Conservation (phyloP, 192 early-diverging fungal species). For the Powellomyces hirtus region DNA sequence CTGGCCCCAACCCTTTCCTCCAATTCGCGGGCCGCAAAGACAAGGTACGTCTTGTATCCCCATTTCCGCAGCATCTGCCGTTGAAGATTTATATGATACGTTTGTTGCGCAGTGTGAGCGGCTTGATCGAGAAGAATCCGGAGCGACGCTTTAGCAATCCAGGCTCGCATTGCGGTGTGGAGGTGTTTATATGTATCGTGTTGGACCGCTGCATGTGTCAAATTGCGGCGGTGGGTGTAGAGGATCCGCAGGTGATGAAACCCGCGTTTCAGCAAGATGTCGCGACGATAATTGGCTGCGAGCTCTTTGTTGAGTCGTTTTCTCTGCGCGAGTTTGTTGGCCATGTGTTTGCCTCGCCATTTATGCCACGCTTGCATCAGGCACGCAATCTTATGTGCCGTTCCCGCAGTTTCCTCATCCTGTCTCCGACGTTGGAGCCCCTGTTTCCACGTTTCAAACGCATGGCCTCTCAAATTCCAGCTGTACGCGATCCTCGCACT, state of each 20-base stretch:
- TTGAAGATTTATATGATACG: background rate
- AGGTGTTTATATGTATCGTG: background rate
- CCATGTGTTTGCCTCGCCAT: background rate
- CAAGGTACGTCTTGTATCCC: background rate
- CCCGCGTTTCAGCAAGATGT: background rate
- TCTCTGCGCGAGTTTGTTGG: conserved; percentile 22
- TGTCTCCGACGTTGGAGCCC: background rate
- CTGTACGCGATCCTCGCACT: background rate
- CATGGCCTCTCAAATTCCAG: background rate
- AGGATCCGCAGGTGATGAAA: background rate
- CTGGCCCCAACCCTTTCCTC: background rate
- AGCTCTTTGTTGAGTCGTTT: conserved; percentile 24
- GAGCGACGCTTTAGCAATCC: background rate
- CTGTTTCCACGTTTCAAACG: background rate
- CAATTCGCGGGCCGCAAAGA: background rate
- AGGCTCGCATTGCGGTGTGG: background rate
- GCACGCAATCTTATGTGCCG: background rate
- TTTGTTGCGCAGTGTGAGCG: background rate
- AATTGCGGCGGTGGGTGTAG: background rate
- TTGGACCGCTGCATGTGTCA: background rate
- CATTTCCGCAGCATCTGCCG: background rate
- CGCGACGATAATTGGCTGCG: background rate
- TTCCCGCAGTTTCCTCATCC: background rate
- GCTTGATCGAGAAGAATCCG: background rate
- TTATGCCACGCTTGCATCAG: background rate